Evolutionary conservation across 768 basidiomycete genomes (phyloP).

Genomic region (Lentinus brumalis): DNA sequence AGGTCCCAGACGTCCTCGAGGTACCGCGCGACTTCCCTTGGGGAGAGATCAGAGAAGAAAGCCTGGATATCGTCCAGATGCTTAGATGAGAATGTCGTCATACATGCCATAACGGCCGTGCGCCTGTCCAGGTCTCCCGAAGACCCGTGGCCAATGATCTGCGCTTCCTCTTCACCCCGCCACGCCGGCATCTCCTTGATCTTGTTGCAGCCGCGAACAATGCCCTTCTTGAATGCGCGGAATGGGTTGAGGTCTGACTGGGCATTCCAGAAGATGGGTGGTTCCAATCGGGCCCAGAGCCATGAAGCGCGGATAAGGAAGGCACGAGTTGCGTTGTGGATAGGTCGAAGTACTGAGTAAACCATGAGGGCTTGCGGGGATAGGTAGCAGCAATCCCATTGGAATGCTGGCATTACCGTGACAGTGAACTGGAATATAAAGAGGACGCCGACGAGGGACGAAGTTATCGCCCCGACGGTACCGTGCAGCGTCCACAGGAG

Average conservation of each 20-base stretch:
- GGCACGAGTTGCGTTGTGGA: neutral
- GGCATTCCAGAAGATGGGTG: neutral
- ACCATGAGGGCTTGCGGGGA: slow-evolving; percentile 18
- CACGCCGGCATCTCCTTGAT: slow-evolving; percentile 5
- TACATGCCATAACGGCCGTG: slow-evolving; percentile 7
- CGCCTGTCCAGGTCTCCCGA: slow-evolving; percentile 1
- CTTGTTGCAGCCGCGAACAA: neutral
- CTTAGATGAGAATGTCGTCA: slow-evolving; percentile 2
- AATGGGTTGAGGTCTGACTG: neutral
- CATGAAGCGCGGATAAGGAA: neutral
- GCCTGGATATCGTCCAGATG: neutral
- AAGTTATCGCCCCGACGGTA: slow-evolving; percentile 17
- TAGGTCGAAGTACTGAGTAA: slow-evolving; percentile 4
- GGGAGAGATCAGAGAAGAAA: slow-evolving; percentile 4
- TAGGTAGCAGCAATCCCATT: slow-evolving; percentile 20
- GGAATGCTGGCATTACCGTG: slow-evolving; percentile 19
- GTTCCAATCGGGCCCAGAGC: neutral
- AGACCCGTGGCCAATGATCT: neutral
- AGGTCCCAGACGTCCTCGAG: slow-evolving; percentile 4
- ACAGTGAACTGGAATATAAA: slow-evolving; percentile 14
- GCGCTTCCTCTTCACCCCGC: slow-evolving; percentile 3
- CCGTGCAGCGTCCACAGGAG: slow-evolving; percentile 24
- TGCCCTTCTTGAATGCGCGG: neutral
- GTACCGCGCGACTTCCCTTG: neutral
- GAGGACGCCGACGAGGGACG: slow-evolving; percentile 11